Evolutionary conservation across 306 rosid genomes (phyloP).

Genomic region (Canavalia ensiformis): DNA sequence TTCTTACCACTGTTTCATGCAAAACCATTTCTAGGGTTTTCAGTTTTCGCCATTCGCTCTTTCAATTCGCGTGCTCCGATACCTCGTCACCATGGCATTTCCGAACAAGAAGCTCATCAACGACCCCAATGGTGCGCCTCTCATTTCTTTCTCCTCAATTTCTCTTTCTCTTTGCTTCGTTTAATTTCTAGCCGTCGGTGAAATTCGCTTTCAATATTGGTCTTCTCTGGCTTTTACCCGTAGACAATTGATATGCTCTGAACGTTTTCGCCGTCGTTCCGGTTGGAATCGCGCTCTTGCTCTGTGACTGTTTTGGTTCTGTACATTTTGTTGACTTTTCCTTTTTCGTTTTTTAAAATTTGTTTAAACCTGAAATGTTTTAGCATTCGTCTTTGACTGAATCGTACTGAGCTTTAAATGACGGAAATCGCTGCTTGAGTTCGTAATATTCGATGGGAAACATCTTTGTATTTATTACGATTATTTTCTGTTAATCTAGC

Average conservation of each 20-base stretch:
- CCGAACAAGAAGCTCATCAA: conserved; percentile 89
- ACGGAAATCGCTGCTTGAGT: background rate
- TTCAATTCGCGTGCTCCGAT: conserved; percentile 16
- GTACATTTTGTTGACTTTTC: conserved; percentile 41
- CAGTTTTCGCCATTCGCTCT: conserved; percentile 26
- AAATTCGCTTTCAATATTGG: conserved; percentile 18
- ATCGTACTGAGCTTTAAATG: conserved; percentile 24
- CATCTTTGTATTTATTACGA: background rate
- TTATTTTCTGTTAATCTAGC: background rate
- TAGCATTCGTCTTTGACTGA: conserved; percentile 46
- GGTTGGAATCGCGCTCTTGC: background rate
- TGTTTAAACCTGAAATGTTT: conserved; percentile 20
- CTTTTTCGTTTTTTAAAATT: background rate
- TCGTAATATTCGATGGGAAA: background rate
- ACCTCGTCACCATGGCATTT: conserved; percentile 66
- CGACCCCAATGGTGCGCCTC: conserved; percentile 69
- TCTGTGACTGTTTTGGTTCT: conserved; percentile 14
- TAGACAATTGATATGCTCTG: background rate
- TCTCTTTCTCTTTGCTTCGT: background rate
- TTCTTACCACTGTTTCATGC: conserved; percentile 57
- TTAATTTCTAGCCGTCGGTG: conserved; percentile 10
- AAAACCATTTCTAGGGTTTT: conserved; percentile 65
- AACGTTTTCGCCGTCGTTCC: background rate
- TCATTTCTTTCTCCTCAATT: conserved; percentile 30
- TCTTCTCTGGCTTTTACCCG: background rate